Conservation (phyloP, 306 rosid species). For the Citrullus amarus region DNA sequence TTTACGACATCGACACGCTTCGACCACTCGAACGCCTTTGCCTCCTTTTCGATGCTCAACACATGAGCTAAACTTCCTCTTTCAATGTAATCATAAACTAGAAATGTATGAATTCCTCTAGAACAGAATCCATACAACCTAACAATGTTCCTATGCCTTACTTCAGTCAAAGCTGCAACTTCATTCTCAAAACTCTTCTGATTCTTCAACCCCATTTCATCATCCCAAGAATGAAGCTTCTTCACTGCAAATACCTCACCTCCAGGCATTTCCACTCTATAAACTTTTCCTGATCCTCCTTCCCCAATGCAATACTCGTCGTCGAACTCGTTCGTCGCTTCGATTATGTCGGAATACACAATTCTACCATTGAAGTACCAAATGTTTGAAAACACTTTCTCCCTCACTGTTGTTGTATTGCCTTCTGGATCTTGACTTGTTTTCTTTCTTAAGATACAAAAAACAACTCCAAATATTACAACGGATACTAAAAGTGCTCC, state of each 20-base stretch:
- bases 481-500: slow-evolving; percentile 13
- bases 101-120: slow-evolving; percentile 24
- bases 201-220: slow-evolving; percentile 12
- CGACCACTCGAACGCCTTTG: slow-evolving; percentile 24
- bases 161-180: slow-evolving; percentile 26
- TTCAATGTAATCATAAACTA: slow-evolving; percentile 32
- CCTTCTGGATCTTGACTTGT: not conserved
- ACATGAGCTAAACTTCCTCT: slow-evolving; percentile 26
- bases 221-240: slow-evolving; percentile 25
- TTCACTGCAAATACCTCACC: slow-evolving; percentile 39
- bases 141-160: slow-evolving; percentile 33
- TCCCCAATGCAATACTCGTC: slow-evolving; percentile 26
- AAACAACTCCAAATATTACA: slow-evolving; percentile 1
- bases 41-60: slow-evolving; percentile 15
- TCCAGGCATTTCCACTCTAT: slow-evolving; percentile 19
- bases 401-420: not conserved
- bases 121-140: slow-evolving; percentile 36
- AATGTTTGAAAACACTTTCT: slow-evolving; percentile 20
- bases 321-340: slow-evolving; percentile 30
- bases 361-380: slow-evolving; percentile 36
- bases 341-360: slow-evolving; percentile 26
- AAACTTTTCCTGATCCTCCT: slow-evolving; percentile 33
- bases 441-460: slow-evolving; percentile 10
- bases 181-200: slow-evolving; percentile 23
- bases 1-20: slow-evolving; percentile 20